Evolutionary conservation across 2,329 filamentous ascomycete species (phyloP), one percentile per base, ranked within the genome.

Genomic region (Chalaropsis thielavioides): DNA sequence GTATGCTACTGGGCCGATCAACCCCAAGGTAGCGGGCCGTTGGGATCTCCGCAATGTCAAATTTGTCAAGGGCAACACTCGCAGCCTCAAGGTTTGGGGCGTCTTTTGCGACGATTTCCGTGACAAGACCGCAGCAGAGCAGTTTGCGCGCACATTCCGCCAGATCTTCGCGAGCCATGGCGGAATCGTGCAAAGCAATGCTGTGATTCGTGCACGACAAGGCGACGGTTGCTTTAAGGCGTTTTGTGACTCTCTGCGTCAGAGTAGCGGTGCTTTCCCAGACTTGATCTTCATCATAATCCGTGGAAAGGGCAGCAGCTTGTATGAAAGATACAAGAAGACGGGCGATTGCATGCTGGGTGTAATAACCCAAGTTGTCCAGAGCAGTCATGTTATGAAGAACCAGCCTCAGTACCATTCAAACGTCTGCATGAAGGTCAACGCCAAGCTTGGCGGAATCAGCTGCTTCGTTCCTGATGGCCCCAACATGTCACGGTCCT

Each of bases 351-450:
- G 89, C 71, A 86, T 89, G 41, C 92, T 85, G 69, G 91, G 88
- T n/a, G 81, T 92, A 15, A 80, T 90, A 0, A 90, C 90, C 0
- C 94, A 97, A 72, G 87, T 92, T 68, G 72, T 97, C n/a, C 86
- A 91, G 69, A 77, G 79, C 1, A 76, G 76, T 0, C 87, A 95
- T 67, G 88, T 92, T 0, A 88, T 92, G 0, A 87, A 87, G 72
- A 83, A 82, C 17, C 46, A 46, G 17, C 81, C 81, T 0, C 94
- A 99, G 71, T 97, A 97, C 75, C 87, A 89, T 71, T 94, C 89
- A 0, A 99, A 99, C 68, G 90, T 99, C 0, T 83, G 85, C 68
- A 94, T 99, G 90, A 99, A 99, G 77, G 85, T 99, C 69, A 97
- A 99, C 70, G 88, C 90, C 2, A 99, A 99, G 77, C 81, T 99